Base-by-base conservation (phyloP, 345 rosid genomes). In the Gossypium raimondii region DNA sequence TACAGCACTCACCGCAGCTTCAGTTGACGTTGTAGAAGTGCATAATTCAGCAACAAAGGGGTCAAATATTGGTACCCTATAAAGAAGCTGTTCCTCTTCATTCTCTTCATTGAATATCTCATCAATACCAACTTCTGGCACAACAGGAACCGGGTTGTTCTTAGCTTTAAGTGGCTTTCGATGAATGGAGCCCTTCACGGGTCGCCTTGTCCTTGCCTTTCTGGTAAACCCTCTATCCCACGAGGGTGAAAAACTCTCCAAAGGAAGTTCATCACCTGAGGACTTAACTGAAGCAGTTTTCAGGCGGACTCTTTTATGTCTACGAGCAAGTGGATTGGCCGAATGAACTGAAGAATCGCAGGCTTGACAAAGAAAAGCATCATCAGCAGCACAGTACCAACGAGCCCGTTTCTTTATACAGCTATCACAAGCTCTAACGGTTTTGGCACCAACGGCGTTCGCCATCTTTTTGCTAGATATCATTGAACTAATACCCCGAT, bases 371-470 rank as follows among this genome's bases (percentile, higher is more conserved):
- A 95, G 94, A 68, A 95, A 94, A 20, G 99, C 99, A 79, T 95
- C 99, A 74, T 95, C 99, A 0, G 99, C 93, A 0, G 94, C 96
- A 34, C 99, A 92, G 75, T 89, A 95, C 99, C 98, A 95, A 1
- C 96, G 82, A 0, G 99, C 98, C 2, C 96, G 82, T 80, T 82
- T 85, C 78, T 84, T 85, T 73, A 89, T 82, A 78, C 99, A 95
- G 75, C 83, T 86, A 67, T 95, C 98, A 61, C 99, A 95, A 1
- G 97, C 96, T 48, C 99, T 84, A 2, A 95, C 96, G 2, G 93
- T 91, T 79, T 88, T 95, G 41, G 91, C 99, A 29, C 89, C 90
- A 34, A 89, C 86, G 52, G 86, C 92, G 78, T 84, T 86, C 27
- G 92, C 95, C 8, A 85, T 76, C 41, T 78, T 82, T 79, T 83